phyloP scores from a whole-genome alignment of 495 filamentous ascomycete species.

The Geopyxis carbonaria region DNA sequence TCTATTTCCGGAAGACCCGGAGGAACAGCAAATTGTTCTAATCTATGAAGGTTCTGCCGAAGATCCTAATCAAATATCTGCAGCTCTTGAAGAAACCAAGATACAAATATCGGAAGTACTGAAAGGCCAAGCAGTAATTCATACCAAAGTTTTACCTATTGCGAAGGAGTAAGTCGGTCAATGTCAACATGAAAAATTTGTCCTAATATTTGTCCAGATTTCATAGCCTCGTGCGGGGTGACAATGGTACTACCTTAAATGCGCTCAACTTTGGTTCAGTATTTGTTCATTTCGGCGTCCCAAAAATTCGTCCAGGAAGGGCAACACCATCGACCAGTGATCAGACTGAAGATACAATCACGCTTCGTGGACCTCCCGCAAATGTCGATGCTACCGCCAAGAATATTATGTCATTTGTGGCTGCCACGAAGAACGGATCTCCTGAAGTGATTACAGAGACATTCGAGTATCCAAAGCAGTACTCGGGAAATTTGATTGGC shows the following conservation, averaged over 20 bases:
- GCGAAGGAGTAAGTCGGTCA: constrained; percentile 44
- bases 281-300: constrained; percentile 17
- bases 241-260: constrained; percentile 37
- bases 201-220: constrained; percentile 43
- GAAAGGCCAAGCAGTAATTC: constrained; percentile 52
- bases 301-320: constrained; percentile 27
- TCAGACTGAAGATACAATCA: constrained; percentile 38
- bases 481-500: constrained; percentile 82
- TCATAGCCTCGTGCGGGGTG: constrained; percentile 57
- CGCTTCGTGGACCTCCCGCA: constrained; percentile 56
- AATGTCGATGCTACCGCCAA: constrained; percentile 50
- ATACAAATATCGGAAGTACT: constrained; percentile 53
- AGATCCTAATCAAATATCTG: constrained; percentile 21
- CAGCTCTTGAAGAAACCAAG: constrained; percentile 40
- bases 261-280: constrained; percentile 22
- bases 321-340: constrained; percentile 42
- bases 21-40: constrained; percentile 23
- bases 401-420: constrained; percentile 59
- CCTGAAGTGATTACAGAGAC: constrained; percentile 55
- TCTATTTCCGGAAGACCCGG: constrained; percentile 18
- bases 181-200: constrained; percentile 6
- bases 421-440: constrained; percentile 77
- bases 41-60: constrained; percentile 28
- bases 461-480: constrained; percentile 90
- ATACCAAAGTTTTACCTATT: constrained; percentile 45